Base-by-base conservation (phyloP, 2,329 filamentous ascomycete genomes). In the Pochonia chlamydosporia region DNA sequence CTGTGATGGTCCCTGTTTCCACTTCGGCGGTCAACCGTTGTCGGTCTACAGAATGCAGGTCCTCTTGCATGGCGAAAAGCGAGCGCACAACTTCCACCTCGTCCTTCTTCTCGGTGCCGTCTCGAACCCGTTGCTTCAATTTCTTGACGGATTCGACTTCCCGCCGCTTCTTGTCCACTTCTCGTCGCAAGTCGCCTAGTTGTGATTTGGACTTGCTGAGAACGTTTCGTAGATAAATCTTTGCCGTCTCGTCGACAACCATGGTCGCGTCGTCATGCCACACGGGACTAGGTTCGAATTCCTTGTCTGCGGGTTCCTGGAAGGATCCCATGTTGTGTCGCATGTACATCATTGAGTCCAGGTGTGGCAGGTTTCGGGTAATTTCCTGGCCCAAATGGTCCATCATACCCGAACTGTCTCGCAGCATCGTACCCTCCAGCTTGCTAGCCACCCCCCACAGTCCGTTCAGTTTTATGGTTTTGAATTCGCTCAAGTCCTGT, bases 281-380 rank as follows among this genome's bases (percentile, higher is more conserved):
- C 24, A 99, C 87, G 1, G 93, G 92, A 63, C 91, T 96, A 1
- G 93, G 87, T 65, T 99, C 93, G 58, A 99, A 99, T 10, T 72
- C 73, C 66, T 93, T 87, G 67, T 96, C 86, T 1, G 79, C 60
- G 1, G 93, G 93, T 60, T 97, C 92, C 59, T 89, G 83, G 76
- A 88, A 95, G 44, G 78, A 71, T 21, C 81, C 79, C 56, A 87
- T 82, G 61, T 99, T 99, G 71, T 99, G 93, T 52, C 87, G 84
- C 48, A 95, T 84, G 66, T 96, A 99, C 93, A 99, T 99, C 77
- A 96, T 89, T 18, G 90, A 95, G 67, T 99, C 95, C 35, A 99
- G 78, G 40, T 86, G 78, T 9, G 93, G 93, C 52, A 87, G 79
- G 63, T 99, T 99, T 49, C 92, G 81, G 11, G 85, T 80, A 43